Evolutionary conservation across 805 yeast species (phyloP).

Genomic region (Lipomyces sp.): DNA sequence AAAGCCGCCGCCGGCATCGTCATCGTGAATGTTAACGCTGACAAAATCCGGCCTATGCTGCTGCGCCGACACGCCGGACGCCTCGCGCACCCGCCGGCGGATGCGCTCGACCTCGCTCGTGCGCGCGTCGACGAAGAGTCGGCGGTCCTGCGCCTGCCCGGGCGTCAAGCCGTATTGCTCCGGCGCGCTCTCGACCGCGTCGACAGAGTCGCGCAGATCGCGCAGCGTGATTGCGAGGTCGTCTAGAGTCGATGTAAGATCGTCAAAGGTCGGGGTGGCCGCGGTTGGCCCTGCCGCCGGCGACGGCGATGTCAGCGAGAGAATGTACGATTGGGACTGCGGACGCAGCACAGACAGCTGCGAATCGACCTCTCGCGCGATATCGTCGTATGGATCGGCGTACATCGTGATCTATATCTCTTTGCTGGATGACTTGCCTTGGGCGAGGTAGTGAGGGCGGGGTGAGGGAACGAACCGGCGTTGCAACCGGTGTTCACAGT

Average conservation of each 20-base stretch:
- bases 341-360: conserved; percentile 23
- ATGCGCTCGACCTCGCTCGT: conserved; percentile 17
- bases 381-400: conserved; percentile 30
- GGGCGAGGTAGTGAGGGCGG: not conserved
- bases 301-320: conserved; percentile 19
- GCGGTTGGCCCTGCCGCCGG: conserved; percentile 25
- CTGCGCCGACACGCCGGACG: too few relatives aligned
- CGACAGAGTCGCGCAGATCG: conserved; percentile 26
- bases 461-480: not conserved
- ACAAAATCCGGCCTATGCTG: conserved; percentile 9
- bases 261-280: conserved; percentile 23
- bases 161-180: conserved; percentile 24
- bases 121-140: conserved; percentile 17
- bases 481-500: not conserved
- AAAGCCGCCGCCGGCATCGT: not conserved
- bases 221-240: conserved; percentile 23
- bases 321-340: conserved; percentile 22
- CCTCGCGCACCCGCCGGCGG: conserved; percentile 7
- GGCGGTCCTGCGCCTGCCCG: conserved; percentile 22
- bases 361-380: conserved; percentile 28
- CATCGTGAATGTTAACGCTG: conserved; percentile 14
- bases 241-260: conserved; percentile 19
- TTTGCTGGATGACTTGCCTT: not conserved
- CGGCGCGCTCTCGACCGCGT: conserved; percentile 22
- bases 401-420: conserved; percentile 12